phyloP scores from a whole-genome alignment of 345 rosid genomes.

The Populus pruinosa region DNA sequence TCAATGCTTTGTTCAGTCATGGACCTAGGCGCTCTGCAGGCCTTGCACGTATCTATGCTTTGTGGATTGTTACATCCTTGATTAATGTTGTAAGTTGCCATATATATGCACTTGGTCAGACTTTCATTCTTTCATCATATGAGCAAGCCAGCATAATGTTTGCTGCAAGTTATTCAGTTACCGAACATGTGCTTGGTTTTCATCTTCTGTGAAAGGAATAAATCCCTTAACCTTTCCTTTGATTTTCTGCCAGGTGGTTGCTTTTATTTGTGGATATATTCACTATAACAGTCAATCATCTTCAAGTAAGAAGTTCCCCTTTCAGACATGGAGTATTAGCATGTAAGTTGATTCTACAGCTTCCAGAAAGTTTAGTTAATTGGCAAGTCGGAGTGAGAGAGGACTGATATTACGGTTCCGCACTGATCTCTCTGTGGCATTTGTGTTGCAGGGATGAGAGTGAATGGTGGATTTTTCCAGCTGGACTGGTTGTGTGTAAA shows the following conservation, averaged over 20 bases:
- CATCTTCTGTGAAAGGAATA: background rate
- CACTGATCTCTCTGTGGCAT: background rate
- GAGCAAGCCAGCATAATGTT: background rate
- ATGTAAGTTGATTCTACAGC: slow-evolving; percentile 54
- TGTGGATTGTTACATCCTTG: slow-evolving; percentile 87
- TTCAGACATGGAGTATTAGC: slow-evolving; percentile 96
- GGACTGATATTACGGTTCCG: slow-evolving; percentile 5
- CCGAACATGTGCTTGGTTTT: background rate
- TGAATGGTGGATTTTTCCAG: slow-evolving; percentile 99
- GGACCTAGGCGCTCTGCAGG: slow-evolving; percentile 98
- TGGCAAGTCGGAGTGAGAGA: background rate
- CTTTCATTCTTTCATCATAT: background rate
- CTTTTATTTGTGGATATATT: slow-evolving; percentile 83
- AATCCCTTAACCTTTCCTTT: background rate
- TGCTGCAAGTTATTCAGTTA: background rate
- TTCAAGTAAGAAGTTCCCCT: slow-evolving; percentile 58
- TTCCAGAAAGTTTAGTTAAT: background rate
- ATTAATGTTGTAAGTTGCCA: slow-evolving; percentile 76
- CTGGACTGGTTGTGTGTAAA: slow-evolving; percentile 81
- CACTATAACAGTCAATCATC: slow-evolving; percentile 66
- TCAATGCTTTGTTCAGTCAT: slow-evolving; percentile 96
- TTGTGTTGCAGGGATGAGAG: slow-evolving; percentile 85
- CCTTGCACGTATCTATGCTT: slow-evolving; percentile 88
- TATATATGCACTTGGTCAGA: background rate
- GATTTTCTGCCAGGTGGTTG: slow-evolving; percentile 58